Base-by-base conservation (phyloP, 305 asterid species). In the Rubia peregrina region DNA sequence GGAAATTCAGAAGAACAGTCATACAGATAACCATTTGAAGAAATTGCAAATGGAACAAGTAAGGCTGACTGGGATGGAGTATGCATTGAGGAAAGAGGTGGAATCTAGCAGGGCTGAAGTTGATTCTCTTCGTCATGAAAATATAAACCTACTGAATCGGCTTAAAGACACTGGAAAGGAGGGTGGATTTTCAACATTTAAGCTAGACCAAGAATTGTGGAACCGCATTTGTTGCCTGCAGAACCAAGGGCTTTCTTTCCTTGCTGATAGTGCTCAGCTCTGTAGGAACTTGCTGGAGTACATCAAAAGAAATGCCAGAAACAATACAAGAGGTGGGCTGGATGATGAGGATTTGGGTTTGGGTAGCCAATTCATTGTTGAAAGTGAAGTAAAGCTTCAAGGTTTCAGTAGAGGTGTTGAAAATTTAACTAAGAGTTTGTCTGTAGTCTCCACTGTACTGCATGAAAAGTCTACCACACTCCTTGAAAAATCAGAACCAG, bases 301-400 rank as follows among this genome's bases (percentile, higher is more conserved):
- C 73, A 84, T 84, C 65, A 95, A 88, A 83, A 68, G 71, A 42
- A 87, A 80, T 17, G 70, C 71, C 22, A 74, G 85, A 66, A 78
- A 74, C 61, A 66, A 74, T 24, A 66, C 79, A 72, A 81, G 80
- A 55, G 81, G 74, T 30, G 87, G 76, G 61, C 21, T 71, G 7
- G 78, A 72, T 75, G 74, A 78, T 41, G 81, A 67, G 10, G 42
- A 61, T 59, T 61, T 66, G 16, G 86, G 86, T 74, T 76, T 85
- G 41, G 79, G 82, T 56, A 76, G 88, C 60, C 95, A 92, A 76
- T 84, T 81, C 75, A 72, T 92, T 60, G 80, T 94, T 77, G 98
- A 92, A 70, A 86, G 89, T 80, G 97, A 90, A 81, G 92, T 88
- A 81, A 92, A 92, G 84, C 83, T 90, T 74, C 97, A 92, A 88